Evolutionary conservation across 305 asterid species (phyloP), one percentile per base, ranked within the genome.

Genomic region (Rubia tinctorum): DNA sequence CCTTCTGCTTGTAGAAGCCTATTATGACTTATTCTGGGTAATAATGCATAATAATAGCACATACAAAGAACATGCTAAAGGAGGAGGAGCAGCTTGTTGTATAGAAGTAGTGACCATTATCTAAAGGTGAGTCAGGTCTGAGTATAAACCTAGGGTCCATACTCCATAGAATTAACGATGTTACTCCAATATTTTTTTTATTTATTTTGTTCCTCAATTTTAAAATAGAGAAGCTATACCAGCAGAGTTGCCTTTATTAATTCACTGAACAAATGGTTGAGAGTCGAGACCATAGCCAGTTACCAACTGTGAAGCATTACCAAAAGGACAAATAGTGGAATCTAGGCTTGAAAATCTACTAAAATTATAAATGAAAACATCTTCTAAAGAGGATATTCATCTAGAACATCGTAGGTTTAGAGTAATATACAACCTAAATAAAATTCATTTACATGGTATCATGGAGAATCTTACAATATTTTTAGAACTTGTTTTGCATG

Each of bases 401-500:
- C 49, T 13, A 43, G 76, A 42, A 47, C 61, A 45, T 4, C 13
- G 44, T 27, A 72, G 27, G 17, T 59, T 66, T 49, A 73, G 63
- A 64, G 27, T 25, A 39, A 13, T 59, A 23, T 9, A 65, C 39
- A 30, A 51, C 20, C 66, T 9, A 42, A 17, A 15, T 40, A 9
- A 14, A 40, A 40, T 14, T 3, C 30, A 53, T 37, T 40, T 12
- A 14, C 30, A 18, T 42, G 39, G 55, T 9, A 23, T 22, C 17
- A 53, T 17, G 39, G 43, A 47, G 55, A 25, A 44, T 47, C 79
- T 78, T 69, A 78, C 83, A 58, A 56, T 69, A 34, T 73, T 78
- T 40, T 71, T 76, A 64, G 75, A 77, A 75, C 47, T 77, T 70
- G 77, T 71, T 73, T 72, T 77, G 76, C 81, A 85, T 73, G 82